Evolutionary conservation across 306 rosid species (phyloP).

Genomic region (Astragalus membranaceus): DNA sequence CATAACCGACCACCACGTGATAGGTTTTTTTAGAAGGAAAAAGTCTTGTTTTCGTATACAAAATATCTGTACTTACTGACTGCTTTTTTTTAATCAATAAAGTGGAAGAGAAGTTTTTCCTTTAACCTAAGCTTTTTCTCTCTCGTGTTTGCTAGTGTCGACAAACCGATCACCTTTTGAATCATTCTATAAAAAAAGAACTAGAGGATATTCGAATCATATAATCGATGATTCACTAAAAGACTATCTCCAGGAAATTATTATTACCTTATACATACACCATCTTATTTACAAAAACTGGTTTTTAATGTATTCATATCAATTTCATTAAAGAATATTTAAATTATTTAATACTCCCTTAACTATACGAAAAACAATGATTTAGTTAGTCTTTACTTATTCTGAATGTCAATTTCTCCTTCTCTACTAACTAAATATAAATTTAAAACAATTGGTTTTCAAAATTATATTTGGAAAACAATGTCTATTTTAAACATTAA

Average conservation of each 20-base stretch:
- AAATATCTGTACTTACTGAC: not conserved
- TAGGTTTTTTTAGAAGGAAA: too few species aligned
- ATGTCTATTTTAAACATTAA: not conserved
- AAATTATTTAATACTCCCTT: not conserved
- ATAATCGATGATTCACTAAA: not conserved
- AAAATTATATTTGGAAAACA: not conserved
- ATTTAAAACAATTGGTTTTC: not conserved
- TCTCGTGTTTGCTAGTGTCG: not conserved
- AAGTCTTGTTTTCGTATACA: not conserved
- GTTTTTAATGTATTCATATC: not conserved
- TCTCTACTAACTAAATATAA: not conserved
- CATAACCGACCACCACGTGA: too few species aligned
- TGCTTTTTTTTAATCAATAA: not conserved
- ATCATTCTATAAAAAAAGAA: not conserved
- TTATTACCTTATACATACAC: too few species aligned
- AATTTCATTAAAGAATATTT: not conserved
- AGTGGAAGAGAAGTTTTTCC: not conserved
- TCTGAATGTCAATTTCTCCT: not conserved
- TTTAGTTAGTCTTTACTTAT: too few species aligned
- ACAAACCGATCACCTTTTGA: not conserved
- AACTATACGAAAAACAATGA: too few species aligned
- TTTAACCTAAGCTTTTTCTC: not conserved
- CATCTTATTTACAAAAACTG: not conserved
- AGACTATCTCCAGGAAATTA: too few species aligned
- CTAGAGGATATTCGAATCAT: not conserved